Evolutionary conservation across 257 asterid species (phyloP).

Genomic region (Vinca minor): DNA sequence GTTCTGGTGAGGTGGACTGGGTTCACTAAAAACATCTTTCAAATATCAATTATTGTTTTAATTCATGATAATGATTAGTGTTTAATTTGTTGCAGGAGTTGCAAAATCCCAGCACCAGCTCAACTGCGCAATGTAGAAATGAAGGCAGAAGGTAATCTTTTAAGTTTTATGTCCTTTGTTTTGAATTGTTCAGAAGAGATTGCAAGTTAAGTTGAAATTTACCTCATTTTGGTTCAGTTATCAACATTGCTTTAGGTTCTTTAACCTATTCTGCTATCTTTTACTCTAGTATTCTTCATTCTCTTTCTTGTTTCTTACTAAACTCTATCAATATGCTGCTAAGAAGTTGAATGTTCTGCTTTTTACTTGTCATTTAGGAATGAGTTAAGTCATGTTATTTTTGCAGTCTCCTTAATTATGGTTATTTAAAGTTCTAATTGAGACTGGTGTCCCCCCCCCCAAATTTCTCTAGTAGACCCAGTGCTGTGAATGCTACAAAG

Average conservation of each 20-base stretch:
- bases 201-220: background rate
- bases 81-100: constrained; percentile 36
- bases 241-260: background rate
- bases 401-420: background rate
- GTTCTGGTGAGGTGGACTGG: background rate
- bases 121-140: constrained; percentile 36
- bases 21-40: background rate
- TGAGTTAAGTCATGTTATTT: background rate
- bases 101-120: constrained; percentile 23
- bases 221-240: background rate
- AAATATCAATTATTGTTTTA: background rate
- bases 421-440: background rate
- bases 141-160: constrained; percentile 53
- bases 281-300: background rate
- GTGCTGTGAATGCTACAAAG: constrained; percentile 30
- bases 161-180: constrained; percentile 12
- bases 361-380: background rate
- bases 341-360: background rate
- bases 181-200: background rate
- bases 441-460: background rate
- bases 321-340: background rate
- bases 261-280: background rate
- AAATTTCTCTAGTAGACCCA: constrained; percentile 28
- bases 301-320: background rate
- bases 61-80: background rate